Evolutionary conservation across 1,284 basidiomycete species (phyloP), one percentile per base, ranked within the genome.

Genomic region (Ganoderma leucocontextum): DNA sequence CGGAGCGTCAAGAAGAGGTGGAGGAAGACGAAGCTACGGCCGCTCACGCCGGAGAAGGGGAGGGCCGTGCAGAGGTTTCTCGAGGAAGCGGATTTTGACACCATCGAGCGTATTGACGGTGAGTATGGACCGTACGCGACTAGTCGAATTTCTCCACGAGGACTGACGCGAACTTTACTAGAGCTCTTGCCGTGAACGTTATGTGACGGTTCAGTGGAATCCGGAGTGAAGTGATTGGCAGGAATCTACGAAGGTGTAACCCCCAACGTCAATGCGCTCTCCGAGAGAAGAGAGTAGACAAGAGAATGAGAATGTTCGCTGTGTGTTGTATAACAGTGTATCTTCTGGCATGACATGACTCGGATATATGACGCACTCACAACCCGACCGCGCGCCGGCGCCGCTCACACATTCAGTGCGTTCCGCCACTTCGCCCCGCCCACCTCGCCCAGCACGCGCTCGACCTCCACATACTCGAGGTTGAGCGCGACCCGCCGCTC

Each of bases 371-470:
- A 47, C 25, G 12, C 25, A 29, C 49, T 19, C 49, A n/a, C n/a
- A n/a, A 47, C 10, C 9, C 12, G 41, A 29, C 29, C 29, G 29
- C 13, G 39, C 2, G 39, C 22, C 22, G 2, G 10, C 38, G 47
- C 13, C 38, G 1, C 25, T 74, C 64, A 78, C 6, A 78, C 75
- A 65, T 80, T 80, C 47, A 87, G 75, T 7, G 81, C 85, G 75
- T 83, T 90, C 80, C 86, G 89, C 93, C 93, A 94, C n/a, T 76
- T 77, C 47, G 80, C 73, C 15, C 92, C 92, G 10, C 91, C 91
- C 15, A 91, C 84, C 63, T 94, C 92, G 36, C 90, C 85, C 44
- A 95, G 80, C 29, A 92, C 89, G 55, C 91, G 82, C 80, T 94
- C 92, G 1, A 94, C 89, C 72, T 94, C 93, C 0, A 78, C 80